Conservation (phyloP, 176 grass and related monocot species). For the Tillandsia leiboldiana region DNA sequence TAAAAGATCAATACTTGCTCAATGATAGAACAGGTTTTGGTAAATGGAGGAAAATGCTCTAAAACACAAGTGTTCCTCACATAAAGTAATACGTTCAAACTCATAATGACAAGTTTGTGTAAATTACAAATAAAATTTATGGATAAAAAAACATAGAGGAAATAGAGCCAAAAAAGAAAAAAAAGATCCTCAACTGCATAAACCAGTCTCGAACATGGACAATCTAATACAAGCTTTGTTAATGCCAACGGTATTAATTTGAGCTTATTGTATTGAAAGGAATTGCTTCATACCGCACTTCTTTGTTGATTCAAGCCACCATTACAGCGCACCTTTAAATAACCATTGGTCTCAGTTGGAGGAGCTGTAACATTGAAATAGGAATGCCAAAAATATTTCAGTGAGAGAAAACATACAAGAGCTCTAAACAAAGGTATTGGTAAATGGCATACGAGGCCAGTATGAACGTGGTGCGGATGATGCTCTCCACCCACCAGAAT, state of each 20-base stretch:
- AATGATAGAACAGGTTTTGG: no score
- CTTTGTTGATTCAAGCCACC: conserved; percentile 96
- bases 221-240: conserved; percentile 20
- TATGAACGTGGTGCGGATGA: conserved; percentile 77
- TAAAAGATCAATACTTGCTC: no score
- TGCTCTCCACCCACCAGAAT: conserved; percentile 88
- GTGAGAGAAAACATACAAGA: background rate
- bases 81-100: no score
- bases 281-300: conserved; percentile 61
- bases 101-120: no score
- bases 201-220: background rate
- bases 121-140: no score
- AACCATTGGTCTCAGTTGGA: conserved; percentile 63
- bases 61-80: no score
- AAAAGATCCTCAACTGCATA: no score
- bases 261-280: conserved; percentile 5
- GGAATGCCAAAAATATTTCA: background rate
- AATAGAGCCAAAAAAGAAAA: no score
- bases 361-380: conserved; percentile 51
- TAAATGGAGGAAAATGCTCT: no score
- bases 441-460: conserved; percentile 59
- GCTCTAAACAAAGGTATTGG: background rate
- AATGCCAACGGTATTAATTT: conserved; percentile 5
- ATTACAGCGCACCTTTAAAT: conserved; percentile 85
- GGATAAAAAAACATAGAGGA: no score